These are phyloP conservation scores for Clonostachys rosea DNA, from an alignment of 2,329 filamentous ascomycete genomes.

Conservation along the genomic window DNA sequence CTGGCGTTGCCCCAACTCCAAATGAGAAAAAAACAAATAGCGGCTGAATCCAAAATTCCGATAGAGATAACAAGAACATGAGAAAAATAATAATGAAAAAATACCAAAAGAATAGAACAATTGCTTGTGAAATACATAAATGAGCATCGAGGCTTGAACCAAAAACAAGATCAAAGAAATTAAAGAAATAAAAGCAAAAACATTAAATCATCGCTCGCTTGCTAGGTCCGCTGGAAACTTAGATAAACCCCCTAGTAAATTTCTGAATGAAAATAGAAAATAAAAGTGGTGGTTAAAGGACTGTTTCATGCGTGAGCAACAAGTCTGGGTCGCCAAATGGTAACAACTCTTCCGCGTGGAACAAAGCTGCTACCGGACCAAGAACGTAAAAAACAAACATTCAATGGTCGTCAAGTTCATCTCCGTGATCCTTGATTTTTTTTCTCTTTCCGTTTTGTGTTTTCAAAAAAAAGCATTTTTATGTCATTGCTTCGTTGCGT, in stretches of 20 bases:
- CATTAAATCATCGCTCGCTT: slow-evolving; percentile 22
- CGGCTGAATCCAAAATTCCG: not conserved
- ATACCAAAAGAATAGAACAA: slow-evolving; percentile 19
- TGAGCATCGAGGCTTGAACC: slow-evolving; percentile 3
- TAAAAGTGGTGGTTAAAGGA: slow-evolving; percentile 17
- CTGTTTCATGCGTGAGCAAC: slow-evolving; percentile 44
- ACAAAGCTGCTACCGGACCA: slow-evolving; percentile 9
- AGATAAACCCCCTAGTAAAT: slow-evolving; percentile 19
- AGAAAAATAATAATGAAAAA: slow-evolving; percentile 14
- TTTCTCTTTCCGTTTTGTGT: slow-evolving; percentile 17
- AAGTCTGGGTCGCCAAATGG: slow-evolving; percentile 26
- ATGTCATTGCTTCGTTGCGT: slow-evolving; percentile 35
- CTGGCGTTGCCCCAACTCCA: not conserved
- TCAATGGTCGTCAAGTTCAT: too few species aligned
- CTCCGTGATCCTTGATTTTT: slow-evolving; percentile 9
- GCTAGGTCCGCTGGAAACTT: slow-evolving; percentile 25
- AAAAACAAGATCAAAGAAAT: not conserved
- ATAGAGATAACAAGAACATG: not conserved
- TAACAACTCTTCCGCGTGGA: slow-evolving; percentile 12
- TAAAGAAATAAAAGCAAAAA: not conserved
- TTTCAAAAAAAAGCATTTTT: slow-evolving; percentile 16
- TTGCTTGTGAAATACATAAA: slow-evolving; percentile 7
- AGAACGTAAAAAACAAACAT: not conserved
- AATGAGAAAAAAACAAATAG: not conserved
- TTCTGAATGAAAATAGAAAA: slow-evolving; percentile 20